phyloP scores from a whole-genome alignment of 106 monocot genomes.

The Acorus gramineus region DNA sequence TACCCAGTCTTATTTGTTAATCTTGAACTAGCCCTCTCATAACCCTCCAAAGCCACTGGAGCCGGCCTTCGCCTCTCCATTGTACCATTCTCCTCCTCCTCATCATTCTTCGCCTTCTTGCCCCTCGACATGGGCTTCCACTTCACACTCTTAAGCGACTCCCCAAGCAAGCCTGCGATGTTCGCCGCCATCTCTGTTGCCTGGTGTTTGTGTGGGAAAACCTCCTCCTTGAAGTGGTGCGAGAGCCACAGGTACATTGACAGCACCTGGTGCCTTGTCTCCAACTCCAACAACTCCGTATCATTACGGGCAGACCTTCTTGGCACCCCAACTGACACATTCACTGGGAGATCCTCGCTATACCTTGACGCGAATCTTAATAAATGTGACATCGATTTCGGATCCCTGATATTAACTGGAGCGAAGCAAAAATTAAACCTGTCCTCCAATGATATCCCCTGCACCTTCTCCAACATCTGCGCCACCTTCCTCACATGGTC shows the following conservation, averaged over 20 bases:
- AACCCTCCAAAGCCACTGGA: too few species aligned
- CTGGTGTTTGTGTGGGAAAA: slow-evolving; percentile 66
- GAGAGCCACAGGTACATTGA: slow-evolving; percentile 95
- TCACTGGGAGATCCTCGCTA: slow-evolving; percentile 61
- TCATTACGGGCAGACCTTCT: slow-evolving; percentile 72
- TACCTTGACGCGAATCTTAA: slow-evolving; percentile 68
- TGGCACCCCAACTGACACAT: slow-evolving; percentile 80
- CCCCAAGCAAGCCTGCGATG: slow-evolving; percentile 75
- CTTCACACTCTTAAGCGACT: slow-evolving; percentile 27
- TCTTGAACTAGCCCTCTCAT: too few species aligned
- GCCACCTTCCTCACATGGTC: slow-evolving; percentile 77
- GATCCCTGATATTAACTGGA: slow-evolving; percentile 88
- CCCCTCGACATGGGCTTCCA: too few species aligned
- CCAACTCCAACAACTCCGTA: slow-evolving; percentile 83
- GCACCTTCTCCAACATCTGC: slow-evolving; percentile 82
- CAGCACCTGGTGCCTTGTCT: slow-evolving; percentile 92
- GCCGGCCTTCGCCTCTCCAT: too few species aligned
- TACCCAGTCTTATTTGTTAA: too few species aligned
- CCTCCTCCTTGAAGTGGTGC: slow-evolving; percentile 73
- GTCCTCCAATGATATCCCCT: slow-evolving; percentile 65
- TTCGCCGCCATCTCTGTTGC: slow-evolving; percentile 66
- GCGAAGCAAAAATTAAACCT: slow-evolving; percentile 93
- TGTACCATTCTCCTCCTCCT: too few species aligned
- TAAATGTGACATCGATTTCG: slow-evolving; percentile 93
- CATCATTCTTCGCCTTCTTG: too few species aligned